Evolutionary conservation across 2,329 filamentous ascomycete species (phyloP).

Genomic region (Xenosphaeropsis pyriputrescens): DNA sequence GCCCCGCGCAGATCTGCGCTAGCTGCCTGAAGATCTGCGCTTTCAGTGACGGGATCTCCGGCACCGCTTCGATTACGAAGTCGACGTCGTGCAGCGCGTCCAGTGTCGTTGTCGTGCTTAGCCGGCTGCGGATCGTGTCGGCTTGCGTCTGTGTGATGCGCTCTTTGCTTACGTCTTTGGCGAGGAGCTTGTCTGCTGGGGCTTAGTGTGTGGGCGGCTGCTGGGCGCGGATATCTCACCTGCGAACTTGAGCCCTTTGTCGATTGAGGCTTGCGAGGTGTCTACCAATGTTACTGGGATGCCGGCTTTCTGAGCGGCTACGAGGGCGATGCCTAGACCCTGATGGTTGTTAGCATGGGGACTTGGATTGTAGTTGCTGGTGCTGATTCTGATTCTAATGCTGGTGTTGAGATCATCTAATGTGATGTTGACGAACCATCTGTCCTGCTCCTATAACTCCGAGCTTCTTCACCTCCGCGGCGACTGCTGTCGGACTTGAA

Average conservation of each 20-base stretch:
- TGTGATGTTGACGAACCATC: slow-evolving; percentile 47
- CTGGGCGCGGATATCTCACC: slow-evolving; percentile 32
- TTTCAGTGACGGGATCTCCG: slow-evolving; percentile 81
- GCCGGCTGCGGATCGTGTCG: slow-evolving; percentile 52
- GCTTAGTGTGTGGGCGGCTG: not conserved
- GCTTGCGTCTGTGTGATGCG: slow-evolving; percentile 74
- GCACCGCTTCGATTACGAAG: slow-evolving; percentile 95
- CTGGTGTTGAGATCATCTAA: no score
- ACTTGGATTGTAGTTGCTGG: not conserved
- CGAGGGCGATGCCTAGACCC: slow-evolving; percentile 91
- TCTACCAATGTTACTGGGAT: slow-evolving; percentile 82
- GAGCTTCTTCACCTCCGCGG: slow-evolving; percentile 67
- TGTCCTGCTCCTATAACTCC: slow-evolving; percentile 92
- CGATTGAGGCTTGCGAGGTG: slow-evolving; percentile 66
- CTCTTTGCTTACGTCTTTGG: slow-evolving; percentile 83
- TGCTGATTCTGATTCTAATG: no score
- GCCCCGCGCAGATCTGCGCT: slow-evolving; percentile 65
- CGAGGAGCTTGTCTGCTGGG: slow-evolving; percentile 66
- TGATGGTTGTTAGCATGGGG: slow-evolving; percentile 24
- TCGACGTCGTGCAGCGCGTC: slow-evolving; percentile 72
- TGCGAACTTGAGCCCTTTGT: slow-evolving; percentile 83
- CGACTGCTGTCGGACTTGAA: slow-evolving; percentile 42
- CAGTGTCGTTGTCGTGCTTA: slow-evolving; percentile 58
- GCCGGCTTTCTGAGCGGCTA: slow-evolving; percentile 72
- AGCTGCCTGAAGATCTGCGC: slow-evolving; percentile 74